Base-by-base conservation (phyloP, 495 filamentous ascomycete genomes). In the Ramalina peruviana region DNA sequence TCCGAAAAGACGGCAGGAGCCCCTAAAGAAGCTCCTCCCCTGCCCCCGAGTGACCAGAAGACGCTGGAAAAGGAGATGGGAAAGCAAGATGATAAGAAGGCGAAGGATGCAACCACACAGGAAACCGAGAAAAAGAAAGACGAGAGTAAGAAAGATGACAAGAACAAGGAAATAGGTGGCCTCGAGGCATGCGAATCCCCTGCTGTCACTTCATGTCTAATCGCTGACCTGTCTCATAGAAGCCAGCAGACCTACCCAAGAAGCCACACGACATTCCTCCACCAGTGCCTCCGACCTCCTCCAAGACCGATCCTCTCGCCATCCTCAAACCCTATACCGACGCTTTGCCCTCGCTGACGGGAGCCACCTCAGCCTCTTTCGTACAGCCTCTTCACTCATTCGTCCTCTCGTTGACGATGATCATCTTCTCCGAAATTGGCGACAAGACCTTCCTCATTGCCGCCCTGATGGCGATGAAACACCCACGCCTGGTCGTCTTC, bases 381-480 rank as follows among this genome's bases (percentile, higher is more conserved):
- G 84, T 86, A 49, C 83, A 81, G 56, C 85, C 88, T 0, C 72
- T 95, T 48, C 92, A 98, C 64, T 97, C 92, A 10, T 92, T 92
- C 59, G 56, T 89, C 21, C 84, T 96, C 43, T 92, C 92, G 7
- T 79, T 95, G 47, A 87, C 88, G 51, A 97, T 97, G 92, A 98
- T 98, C 53, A 73, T 97, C 48, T 85, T 97, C 58, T 96, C 92
- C 53, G 92, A 98, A 63, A 81, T 98, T 62, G 92, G 92, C 51
- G 92, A 98, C 76, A 98, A 98, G 65, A 98, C 92, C 0, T 98
- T 98, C 69, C 74, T 98, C 38, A 87, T 98, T 40, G 92, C 92
- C 13, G 92, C 92, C 21, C 74, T 98, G 19, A 98, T 98, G 92
- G 92, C 92, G 2, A 98, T 98, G 92, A 87, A 94, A 56, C 89